Conservation (phyloP, 495 filamentous ascomycete species). For the Xylaria intraflava region DNA sequence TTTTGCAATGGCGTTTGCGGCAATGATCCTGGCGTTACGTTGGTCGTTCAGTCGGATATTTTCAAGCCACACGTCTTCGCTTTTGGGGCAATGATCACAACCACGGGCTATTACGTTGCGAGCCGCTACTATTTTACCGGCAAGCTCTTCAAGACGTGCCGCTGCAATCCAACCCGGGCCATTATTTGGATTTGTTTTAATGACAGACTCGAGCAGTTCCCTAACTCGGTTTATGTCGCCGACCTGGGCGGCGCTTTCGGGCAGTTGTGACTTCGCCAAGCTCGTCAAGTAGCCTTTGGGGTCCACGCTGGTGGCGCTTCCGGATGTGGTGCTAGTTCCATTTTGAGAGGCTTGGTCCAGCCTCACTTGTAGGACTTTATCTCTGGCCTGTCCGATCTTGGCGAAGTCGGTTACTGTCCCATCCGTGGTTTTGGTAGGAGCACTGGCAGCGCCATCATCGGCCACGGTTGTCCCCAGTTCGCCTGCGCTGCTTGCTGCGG, state of each 20-base stretch:
- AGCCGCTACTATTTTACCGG: constrained; percentile 82
- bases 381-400: constrained; percentile 91
- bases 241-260: constrained; percentile 72
- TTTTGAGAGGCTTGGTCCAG: constrained; percentile 81
- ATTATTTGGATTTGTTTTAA: constrained; percentile 90
- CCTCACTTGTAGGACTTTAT: constrained; percentile 85
- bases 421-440: constrained; percentile 46
- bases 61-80: constrained; percentile 92
- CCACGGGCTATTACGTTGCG: constrained; percentile 78
- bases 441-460: constrained; percentile 57
- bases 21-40: constrained; percentile 90
- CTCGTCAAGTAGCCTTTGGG: constrained; percentile 93
- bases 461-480: constrained; percentile 80
- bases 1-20: constrained; percentile 84
- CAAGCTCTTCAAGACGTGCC: constrained; percentile 84
- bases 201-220: constrained; percentile 86
- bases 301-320: constrained; percentile 87
- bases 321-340: constrained; percentile 60
- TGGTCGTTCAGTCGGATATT: constrained; percentile 87
- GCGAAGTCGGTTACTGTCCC: constrained; percentile 96
- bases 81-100: constrained; percentile 85
- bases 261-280: constrained; percentile 68
- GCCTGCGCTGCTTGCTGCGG: constrained; percentile 67
- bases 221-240: constrained; percentile 95
- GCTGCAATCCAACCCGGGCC: constrained; percentile 96